phyloP scores from a whole-genome alignment of 1,284 basidiomycete genomes.

The Phaffia rhodozyma region DNA sequence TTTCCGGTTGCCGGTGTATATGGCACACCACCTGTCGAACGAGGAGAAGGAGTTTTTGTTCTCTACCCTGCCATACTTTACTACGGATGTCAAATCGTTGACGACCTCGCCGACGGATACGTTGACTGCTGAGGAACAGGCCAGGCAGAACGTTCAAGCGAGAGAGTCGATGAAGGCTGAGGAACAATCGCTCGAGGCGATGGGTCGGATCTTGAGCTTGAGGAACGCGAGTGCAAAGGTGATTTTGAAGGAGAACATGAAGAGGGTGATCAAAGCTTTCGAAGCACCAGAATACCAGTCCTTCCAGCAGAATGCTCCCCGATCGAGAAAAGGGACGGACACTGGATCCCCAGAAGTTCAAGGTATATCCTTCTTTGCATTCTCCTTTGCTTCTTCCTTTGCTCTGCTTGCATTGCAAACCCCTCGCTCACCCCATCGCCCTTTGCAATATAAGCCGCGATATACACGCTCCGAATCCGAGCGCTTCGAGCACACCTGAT shows the following conservation, averaged over 20 bases:
- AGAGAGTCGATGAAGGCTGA: conserved; percentile 11
- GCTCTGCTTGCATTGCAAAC: not conserved
- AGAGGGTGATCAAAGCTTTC: conserved; percentile 14
- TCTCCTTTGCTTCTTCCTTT: not conserved
- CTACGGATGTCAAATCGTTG: not conserved
- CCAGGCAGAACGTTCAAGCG: not conserved
- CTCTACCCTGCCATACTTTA: conserved; percentile 12
- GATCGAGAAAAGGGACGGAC: conserved; percentile 10
- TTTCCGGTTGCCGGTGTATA: conserved; percentile 12
- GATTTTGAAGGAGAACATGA: conserved; percentile 13
- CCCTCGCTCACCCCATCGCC: not conserved
- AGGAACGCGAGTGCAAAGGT: conserved; percentile 8
- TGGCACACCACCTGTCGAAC: not conserved
- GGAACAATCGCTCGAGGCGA: conserved; percentile 3
- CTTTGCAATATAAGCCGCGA: not conserved
- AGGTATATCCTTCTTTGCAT: conserved; percentile 6
- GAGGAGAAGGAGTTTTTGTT: conserved; percentile 13
- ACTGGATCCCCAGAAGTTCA: conserved; percentile 15
- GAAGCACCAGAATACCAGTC: conserved; percentile 6
- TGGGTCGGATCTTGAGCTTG: conserved; percentile 10
- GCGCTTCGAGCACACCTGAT: conserved; percentile 9
- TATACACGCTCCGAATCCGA: conserved; percentile 13
- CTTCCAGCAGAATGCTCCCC: not conserved
- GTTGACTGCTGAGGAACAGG: conserved; percentile 2
- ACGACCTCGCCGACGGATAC: conserved; percentile 1